Base-by-base conservation (phyloP, 805 yeast genomes). In the Pichia heedii region DNA sequence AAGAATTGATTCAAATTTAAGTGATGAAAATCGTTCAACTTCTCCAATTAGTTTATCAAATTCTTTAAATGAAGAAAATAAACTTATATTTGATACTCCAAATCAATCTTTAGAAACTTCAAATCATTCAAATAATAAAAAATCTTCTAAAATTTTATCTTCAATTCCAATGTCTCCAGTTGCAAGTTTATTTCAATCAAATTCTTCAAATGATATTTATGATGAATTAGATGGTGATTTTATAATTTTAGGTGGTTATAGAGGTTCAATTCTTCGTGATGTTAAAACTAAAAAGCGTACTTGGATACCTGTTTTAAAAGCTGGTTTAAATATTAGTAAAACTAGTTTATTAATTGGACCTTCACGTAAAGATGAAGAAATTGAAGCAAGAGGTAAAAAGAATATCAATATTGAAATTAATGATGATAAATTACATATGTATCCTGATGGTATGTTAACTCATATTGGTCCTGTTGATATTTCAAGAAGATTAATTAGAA, bases 381-480 rank as follows among this genome's bases (percentile, higher is more conserved):
- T 38, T 11, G 47, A 44, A 33, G 13, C 40, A 5, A 59, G 67
- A 35, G 79, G 83, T 1, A 63, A 69, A 24, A 29, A 29, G 13
- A 29, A 29, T 15, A 29, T 29, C 15, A 8, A 4, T 29, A 16
- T 13, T 29, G 64, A 73, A 20, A 57, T 56, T 18, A 35, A 27
- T 22, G n/a, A 26, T 24, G 18, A 26, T 6, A 32, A 26, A 16
- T 37, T 39, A 12, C 33, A 33, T 8, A 71, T 87, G 6, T 72
- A 71, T 49, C 81, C 96, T 0, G 89, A 79, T 55, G 90, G 90
- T 3, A 74, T 88, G 63, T 61, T 88, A 47, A 76, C 81, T 13
- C 87, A 85, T 57, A 71, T 88, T 37, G 97, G 96, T 0, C 96
- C 96, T 0, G 77, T 88, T 15, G 97, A 88, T 57, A 73, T 88